Evolutionary conservation across 441 rosid species (phyloP), one percentile per base, ranked within the genome.

Genomic region (Mallotus japonicus): DNA sequence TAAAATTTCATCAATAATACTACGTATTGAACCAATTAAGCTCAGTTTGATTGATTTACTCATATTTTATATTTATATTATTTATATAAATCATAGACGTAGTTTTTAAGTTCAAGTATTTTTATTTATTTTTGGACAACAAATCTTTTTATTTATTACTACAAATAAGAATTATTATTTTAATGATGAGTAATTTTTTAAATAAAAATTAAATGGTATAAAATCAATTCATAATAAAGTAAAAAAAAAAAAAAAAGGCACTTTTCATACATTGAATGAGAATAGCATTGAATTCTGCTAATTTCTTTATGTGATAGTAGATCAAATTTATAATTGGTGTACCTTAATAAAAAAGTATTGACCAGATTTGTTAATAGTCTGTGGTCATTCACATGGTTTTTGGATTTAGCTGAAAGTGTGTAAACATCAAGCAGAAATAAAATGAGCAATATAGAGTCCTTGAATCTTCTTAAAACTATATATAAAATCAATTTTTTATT

Each of bases 301-400:
- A 44, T 44, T 28, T 50, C 22, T 51, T 32, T 14, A 51, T 50
- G 9, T 67, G 42, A 67, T 28, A 51, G 16, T 66, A 9, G 13
- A 2, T 60, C 34, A 24, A 9, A 42, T 19, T 8, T 4, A 9
- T 8, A 22, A 58, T 4, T 59, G 73, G 8, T 16, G 9, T 32
- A 44, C 56, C 62, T 44, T 62, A 10, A 9, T 57, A 28, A 61
- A 14, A 53, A 14, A 53, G 51, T 22, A 53, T 51, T 19, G 6
- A 62, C 42, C 62, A 53, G 17, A 19, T 17, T 20, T 24, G 46
- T 24, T 22, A 44, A 62, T 1, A 72, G 8, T 17, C 60, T 2
- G 19, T 53, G 53, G 55, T 20, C 60, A 46, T 5, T 42, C 73
- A 49, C 62, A 67, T 40, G 67, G 65, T 60, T 10, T 34, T 66